Conservation (phyloP, 1,284 basidiomycete genomes). For the Fomes fomentarius region DNA sequence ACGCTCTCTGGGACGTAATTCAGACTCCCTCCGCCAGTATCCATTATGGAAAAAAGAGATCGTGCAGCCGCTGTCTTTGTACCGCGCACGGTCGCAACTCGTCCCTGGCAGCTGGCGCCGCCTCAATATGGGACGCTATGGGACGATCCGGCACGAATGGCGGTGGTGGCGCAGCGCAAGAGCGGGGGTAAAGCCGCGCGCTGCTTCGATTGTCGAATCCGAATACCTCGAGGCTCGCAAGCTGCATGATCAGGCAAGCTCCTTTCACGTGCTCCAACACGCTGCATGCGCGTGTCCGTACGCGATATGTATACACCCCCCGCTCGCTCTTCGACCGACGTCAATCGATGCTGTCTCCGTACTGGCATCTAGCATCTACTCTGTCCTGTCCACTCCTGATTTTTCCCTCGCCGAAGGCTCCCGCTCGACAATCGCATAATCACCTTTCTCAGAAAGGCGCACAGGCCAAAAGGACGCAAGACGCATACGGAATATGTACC, state of each 20-base stretch:
- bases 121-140: no score
- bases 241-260: slow-evolving; percentile 14
- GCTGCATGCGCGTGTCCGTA: slow-evolving; percentile 35
- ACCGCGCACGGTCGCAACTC: no score
- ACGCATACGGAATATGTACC: slow-evolving; percentile 16
- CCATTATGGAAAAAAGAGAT: no score
- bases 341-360: slow-evolving; percentile 10
- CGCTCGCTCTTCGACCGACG: neutral
- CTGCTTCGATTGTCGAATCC: neutral
- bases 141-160: neutral
- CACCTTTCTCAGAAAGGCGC: neutral
- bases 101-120: no score
- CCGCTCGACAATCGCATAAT: neutral
- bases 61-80: no score
- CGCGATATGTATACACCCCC: slow-evolving; percentile 25
- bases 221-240: slow-evolving; percentile 3
- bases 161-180: neutral
- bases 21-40: neutral
- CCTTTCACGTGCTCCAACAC: slow-evolving; percentile 31
- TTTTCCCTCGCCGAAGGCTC: neutral
- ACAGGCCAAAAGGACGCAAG: neutral
- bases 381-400: neutral
- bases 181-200: neutral
- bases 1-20: slow-evolving; percentile 12
- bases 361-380: slow-evolving; percentile 12